Evolutionary conservation across 129 eudicot genomes (phyloP).

Genomic region (Lonicera japonica): DNA sequence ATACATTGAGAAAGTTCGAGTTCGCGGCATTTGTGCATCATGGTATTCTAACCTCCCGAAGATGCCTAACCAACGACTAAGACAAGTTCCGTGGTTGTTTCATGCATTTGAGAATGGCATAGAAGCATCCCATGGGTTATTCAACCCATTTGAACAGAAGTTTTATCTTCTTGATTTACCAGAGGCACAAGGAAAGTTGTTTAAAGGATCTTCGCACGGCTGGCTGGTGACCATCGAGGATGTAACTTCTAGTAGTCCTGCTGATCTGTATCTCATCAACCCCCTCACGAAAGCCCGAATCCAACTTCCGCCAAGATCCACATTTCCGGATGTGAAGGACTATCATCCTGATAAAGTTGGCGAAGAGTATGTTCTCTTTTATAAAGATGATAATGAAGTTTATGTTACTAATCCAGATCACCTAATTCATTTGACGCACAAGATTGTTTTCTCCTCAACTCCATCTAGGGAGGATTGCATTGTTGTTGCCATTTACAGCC

Average conservation of each 20-base stretch:
- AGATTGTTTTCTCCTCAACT: not conserved
- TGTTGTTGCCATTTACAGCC: not conserved
- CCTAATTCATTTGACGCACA: not conserved
- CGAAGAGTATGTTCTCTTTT: not conserved
- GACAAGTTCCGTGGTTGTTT: not conserved
- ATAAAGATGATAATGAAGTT: not conserved
- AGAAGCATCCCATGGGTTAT: not conserved
- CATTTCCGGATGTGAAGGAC: not conserved
- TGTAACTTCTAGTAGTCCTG: not conserved
- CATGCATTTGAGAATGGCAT: not conserved
- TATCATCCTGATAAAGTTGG: not conserved
- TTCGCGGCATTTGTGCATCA: not conserved
- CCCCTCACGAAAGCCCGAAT: not conserved
- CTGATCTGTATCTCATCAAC: not conserved
- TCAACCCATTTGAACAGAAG: not conserved
- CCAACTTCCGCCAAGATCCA: not conserved
- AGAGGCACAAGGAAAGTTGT: not conserved
- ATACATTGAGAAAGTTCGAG: not conserved
- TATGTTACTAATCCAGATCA: too few species aligned
- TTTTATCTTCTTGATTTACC: not conserved
- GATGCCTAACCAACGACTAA: not conserved
- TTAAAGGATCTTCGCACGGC: not conserved
- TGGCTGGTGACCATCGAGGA: not conserved
- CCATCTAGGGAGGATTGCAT: not conserved
- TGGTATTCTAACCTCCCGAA: not conserved